phyloP scores from a whole-genome alignment of 768 basidiomycete genomes.

The Tephrocybe sp. region DNA sequence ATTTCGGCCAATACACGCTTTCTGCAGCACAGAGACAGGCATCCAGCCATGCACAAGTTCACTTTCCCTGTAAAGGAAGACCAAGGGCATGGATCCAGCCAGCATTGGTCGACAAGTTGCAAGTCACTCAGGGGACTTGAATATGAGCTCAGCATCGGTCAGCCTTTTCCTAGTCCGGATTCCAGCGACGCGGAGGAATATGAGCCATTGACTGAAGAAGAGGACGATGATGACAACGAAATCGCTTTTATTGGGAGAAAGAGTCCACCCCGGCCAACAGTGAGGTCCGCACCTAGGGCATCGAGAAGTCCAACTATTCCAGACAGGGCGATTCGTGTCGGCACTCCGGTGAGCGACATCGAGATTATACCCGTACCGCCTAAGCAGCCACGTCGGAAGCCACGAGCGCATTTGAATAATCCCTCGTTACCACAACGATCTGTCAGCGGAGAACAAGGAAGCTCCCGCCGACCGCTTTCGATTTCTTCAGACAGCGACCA shows the following conservation, averaged over 20 bases:
- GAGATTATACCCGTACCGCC: background rate
- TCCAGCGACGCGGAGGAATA: no score
- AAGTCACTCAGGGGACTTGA: no score
- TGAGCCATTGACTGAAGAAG: no score
- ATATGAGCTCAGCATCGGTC: no score
- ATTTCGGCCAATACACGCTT: constrained; percentile 3
- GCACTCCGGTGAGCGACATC: background rate
- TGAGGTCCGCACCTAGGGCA: background rate
- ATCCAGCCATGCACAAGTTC: background rate
- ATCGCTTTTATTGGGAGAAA: no score
- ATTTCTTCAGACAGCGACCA: no score
- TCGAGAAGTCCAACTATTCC: background rate
- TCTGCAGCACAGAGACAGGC: background rate
- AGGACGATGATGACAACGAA: no score
- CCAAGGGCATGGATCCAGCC: background rate
- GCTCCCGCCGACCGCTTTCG: no score
- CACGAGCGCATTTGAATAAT: background rate
- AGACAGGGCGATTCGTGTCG: background rate
- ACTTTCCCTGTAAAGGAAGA: constrained; percentile 2
- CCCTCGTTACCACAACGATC: no score
- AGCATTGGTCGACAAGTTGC: background rate
- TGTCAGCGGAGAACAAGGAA: no score
- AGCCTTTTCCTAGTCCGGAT: no score
- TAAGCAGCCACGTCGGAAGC: background rate
- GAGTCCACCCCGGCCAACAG: no score